Base-by-base conservation (phyloP, 2,329 filamentous ascomycete genomes). In the Knufia petricola region DNA sequence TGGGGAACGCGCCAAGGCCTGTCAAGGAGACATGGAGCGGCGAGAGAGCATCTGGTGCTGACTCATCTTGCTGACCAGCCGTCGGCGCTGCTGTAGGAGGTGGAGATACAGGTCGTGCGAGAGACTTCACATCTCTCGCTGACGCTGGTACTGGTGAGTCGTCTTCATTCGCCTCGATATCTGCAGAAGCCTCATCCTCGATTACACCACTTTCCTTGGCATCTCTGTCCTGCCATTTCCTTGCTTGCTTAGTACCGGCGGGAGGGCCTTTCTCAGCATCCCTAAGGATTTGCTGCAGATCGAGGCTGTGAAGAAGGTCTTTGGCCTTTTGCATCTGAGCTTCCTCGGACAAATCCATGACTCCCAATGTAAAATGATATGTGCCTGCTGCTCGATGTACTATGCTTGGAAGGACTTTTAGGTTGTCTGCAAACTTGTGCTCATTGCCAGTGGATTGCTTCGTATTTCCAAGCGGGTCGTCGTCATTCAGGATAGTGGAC, bases 281-380 rank as follows among this genome's bases (percentile, higher is more conserved):
- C 26, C 51, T 55, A 40, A 71, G 56, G 32, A 75, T 51, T 1
- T 51, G 49, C 9, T 46, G 49, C 2, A 78, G 52, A 55, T 79
- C 68, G 0, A 79, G 58, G 0, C 60, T 61, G 9, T 67, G 51
- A 0, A 81, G 62, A 12, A 74, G 64, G 1, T 58, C 37, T 20
- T 70, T 55, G 0, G 76, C 79, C 24, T 66, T 63, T 0, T 71
- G 58, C 2, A 82, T 53, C 1, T 66, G 64, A 39, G 75, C 70
- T 2, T 70, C 65, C 2, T 69, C 71, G 2, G 71, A 66, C 8
- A 95, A 74, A 55, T 77, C 83, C 84, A 95, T 89, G 1, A 94
- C 85, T 0, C 88, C 89, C 0, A 95, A 72, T 0, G 89, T 95
- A 2, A 94, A 70, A 65, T 96, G 90, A 41, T 95, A 66, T 1